Percentiles rank a stretch among this genome's conserved stretches.
These are phyloP conservation scores for Paraconiothyrium brasiliense DNA, from an alignment of 2,329 filamentous ascomycete genomes.

Conservation along the genomic window DNA sequence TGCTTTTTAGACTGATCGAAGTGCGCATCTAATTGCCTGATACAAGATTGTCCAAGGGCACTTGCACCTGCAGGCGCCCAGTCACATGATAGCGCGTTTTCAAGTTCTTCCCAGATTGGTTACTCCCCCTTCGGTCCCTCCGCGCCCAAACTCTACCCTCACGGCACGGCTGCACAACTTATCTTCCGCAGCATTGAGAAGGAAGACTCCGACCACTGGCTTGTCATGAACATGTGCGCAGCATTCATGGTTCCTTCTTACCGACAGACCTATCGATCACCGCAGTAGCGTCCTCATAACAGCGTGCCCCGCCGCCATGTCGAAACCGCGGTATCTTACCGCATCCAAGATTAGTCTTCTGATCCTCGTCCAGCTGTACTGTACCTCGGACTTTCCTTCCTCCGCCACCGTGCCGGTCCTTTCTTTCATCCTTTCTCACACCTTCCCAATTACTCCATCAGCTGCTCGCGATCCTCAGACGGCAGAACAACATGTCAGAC, in stretches of 20 bases:
- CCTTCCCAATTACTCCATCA: slow-evolving; percentile 56
- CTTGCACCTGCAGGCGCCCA: slow-evolving; percentile 1
- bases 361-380: slow-evolving; percentile 82
- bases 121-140: background rate
- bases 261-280: background rate
- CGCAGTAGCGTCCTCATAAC: background rate
- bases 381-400: slow-evolving; percentile 73
- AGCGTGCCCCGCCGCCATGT: slow-evolving; percentile 25
- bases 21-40: background rate
- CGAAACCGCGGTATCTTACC: slow-evolving; percentile 85
- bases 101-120: background rate
- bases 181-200: background rate
- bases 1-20: background rate
- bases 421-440: slow-evolving; percentile 78
- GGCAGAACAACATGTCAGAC: slow-evolving; percentile 47
- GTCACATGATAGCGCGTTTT: slow-evolving; percentile 11
- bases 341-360: slow-evolving; percentile 87
- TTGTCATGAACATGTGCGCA: background rate
- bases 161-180: background rate
- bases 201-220: background rate
- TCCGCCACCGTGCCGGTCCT: slow-evolving; percentile 78
- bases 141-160: background rate
- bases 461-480: slow-evolving; percentile 30
- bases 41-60: background rate
- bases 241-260: background rate